Percentiles rank a stretch among this genome's conserved stretches.
Evolutionary conservation across 768 basidiomycete genomes (phyloP).

Genomic region (Suillus brevipes): DNA sequence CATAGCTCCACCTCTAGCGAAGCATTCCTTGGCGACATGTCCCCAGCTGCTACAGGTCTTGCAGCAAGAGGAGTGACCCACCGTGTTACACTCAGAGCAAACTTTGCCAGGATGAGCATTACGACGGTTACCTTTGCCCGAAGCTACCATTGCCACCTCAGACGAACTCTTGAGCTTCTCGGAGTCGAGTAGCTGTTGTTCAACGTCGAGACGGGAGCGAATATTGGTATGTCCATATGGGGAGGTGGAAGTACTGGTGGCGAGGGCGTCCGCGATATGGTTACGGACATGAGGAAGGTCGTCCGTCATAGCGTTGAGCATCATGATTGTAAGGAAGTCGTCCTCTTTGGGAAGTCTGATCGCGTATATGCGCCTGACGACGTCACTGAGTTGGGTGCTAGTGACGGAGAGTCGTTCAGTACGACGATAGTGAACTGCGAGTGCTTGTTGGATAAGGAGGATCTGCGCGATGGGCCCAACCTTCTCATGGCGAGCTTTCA

Average conservation of each 20-base stretch:
- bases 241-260: background rate
- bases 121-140: no score
- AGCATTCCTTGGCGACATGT: background rate
- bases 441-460: background rate
- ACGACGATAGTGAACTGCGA: background rate
- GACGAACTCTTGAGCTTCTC: no score
- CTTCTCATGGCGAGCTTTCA: background rate
- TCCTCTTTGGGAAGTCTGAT: no score
- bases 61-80: no score
- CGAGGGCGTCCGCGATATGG: background rate
- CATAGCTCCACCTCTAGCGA: background rate
- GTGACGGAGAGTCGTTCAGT: no score
- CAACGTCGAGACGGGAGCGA: background rate
- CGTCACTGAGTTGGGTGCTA: no score
- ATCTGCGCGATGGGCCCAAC: background rate
- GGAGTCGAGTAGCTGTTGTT: conserved; percentile 7
- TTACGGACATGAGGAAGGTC: no score
- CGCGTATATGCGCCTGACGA: no score
- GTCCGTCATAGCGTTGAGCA: no score
- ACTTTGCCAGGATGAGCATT: no score
- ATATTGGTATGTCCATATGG: background rate
- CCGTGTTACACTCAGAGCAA: no score
- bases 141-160: background rate
- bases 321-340: no score
- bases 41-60: background rate